These are phyloP conservation scores for Dactylellina cionopaga DNA, from an alignment of 2,329 filamentous ascomycete genomes.

Conservation along the genomic window DNA sequence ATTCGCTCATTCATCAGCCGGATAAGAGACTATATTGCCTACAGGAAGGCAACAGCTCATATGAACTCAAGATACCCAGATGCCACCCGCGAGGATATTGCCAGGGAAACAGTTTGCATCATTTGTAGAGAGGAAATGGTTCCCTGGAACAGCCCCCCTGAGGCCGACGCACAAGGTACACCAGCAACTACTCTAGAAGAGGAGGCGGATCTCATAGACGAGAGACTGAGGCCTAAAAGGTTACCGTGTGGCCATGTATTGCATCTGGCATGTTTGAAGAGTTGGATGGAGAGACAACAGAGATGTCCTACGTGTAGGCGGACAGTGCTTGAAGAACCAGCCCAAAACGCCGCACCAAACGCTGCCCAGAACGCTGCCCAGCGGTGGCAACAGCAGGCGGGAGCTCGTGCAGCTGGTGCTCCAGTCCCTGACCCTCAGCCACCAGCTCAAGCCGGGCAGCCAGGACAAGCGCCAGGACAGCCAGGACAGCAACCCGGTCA, in stretches of 20 bases:
- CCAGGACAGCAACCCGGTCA: background rate
- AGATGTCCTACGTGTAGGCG: slow-evolving; percentile 94
- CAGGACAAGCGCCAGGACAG: slow-evolving; percentile 8
- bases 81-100: slow-evolving; percentile 85
- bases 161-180: slow-evolving; percentile 58
- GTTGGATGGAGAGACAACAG: slow-evolving; percentile 96
- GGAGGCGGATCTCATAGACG: slow-evolving; percentile 58
- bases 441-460: slow-evolving; percentile 6
- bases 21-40: slow-evolving; percentile 86
- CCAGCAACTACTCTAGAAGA: slow-evolving; percentile 54
- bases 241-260: slow-evolving; percentile 95
- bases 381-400: background rate
- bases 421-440: background rate
- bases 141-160: slow-evolving; percentile 71
- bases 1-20: slow-evolving; percentile 90
- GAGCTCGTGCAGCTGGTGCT: background rate
- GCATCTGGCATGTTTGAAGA: slow-evolving; percentile 92
- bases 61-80: slow-evolving; percentile 93
- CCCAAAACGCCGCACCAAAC: background rate
- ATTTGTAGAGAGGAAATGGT: slow-evolving; percentile 97
- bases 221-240: slow-evolving; percentile 86
- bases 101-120: slow-evolving; percentile 91
- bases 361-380: background rate
- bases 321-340: slow-evolving; percentile 71
- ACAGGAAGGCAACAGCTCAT: slow-evolving; percentile 88